phyloP scores from a whole-genome alignment of 371 early-diverging fungal genomes.

The Haplosporangium sp. region DNA sequence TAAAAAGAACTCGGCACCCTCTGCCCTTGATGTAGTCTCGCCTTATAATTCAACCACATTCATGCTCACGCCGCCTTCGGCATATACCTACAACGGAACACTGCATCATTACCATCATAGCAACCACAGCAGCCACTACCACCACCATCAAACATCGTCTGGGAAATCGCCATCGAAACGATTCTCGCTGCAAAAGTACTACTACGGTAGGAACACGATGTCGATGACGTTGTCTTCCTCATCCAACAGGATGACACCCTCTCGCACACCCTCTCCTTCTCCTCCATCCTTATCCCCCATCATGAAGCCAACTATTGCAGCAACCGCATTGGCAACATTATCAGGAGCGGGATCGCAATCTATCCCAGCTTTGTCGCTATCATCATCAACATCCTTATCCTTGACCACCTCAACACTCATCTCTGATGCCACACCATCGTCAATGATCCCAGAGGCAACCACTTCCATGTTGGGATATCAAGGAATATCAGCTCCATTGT shows the following conservation, averaged over 20 bases:
- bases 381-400: conserved; percentile 4
- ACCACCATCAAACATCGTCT: conserved; percentile 6
- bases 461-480: conserved; percentile 17
- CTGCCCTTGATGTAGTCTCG: conserved; percentile 46
- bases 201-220: conserved; percentile 37
- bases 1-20: conserved; percentile 34
- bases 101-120: background rate
- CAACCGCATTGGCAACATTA: background rate
- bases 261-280: conserved; percentile 19
- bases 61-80: conserved; percentile 52
- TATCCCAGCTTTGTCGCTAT: conserved; percentile 14
- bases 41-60: conserved; percentile 48
- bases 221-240: conserved; percentile 16
- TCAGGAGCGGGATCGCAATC: conserved; percentile 3
- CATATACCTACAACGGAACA: conserved; percentile 23
- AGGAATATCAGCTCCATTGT: conserved; percentile 3
- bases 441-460: conserved; percentile 33
- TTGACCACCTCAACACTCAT: conserved; percentile 5
- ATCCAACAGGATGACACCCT: conserved; percentile 17
- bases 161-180: conserved; percentile 39
- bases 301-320: background rate
- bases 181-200: conserved; percentile 49
- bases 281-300: background rate
- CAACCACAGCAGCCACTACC: conserved; percentile 7
- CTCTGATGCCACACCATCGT: background rate